Evolutionary conservation across 148 eudicot species (phyloP).

Genomic region (Pouteria glomerata): DNA sequence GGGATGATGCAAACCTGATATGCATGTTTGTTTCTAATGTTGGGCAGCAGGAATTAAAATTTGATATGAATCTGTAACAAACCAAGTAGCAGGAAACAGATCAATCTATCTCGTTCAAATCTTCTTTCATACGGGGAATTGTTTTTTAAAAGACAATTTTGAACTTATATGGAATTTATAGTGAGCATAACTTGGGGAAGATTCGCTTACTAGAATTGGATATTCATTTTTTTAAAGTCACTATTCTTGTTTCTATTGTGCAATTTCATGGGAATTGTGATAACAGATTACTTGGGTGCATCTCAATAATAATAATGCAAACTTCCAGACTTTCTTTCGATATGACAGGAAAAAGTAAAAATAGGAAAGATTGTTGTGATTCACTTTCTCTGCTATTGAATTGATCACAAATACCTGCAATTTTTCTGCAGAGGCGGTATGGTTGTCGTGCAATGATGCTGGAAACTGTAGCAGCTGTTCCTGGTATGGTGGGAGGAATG

Average conservation of each 20-base stretch:
- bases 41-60: background rate
- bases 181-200: too few relatives aligned
- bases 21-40: background rate
- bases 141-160: too few relatives aligned
- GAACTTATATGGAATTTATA: too few relatives aligned
- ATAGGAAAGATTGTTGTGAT: background rate
- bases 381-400: background rate
- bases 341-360: too few relatives aligned
- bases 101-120: too few relatives aligned
- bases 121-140: background rate
- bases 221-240: too few relatives aligned
- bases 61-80: background rate
- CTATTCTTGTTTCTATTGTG: too few relatives aligned
- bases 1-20: background rate
- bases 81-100: background rate
- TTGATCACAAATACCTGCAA: background rate
- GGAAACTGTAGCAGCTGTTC: constrained; percentile 91
- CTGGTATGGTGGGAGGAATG: constrained; percentile 93
- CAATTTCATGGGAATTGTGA: too few relatives aligned
- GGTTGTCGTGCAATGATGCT: constrained; percentile 99
- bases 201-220: too few relatives aligned
- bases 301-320: too few relatives aligned
- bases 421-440: constrained; percentile 55
- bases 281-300: too few relatives aligned
- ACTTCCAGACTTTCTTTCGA: too few relatives aligned